Percentiles rank a stretch among this genome's conserved stretches.
phyloP scores from a whole-genome alignment of 2,329 filamentous ascomycete species.

The Ceratocystis lukuohia region DNA sequence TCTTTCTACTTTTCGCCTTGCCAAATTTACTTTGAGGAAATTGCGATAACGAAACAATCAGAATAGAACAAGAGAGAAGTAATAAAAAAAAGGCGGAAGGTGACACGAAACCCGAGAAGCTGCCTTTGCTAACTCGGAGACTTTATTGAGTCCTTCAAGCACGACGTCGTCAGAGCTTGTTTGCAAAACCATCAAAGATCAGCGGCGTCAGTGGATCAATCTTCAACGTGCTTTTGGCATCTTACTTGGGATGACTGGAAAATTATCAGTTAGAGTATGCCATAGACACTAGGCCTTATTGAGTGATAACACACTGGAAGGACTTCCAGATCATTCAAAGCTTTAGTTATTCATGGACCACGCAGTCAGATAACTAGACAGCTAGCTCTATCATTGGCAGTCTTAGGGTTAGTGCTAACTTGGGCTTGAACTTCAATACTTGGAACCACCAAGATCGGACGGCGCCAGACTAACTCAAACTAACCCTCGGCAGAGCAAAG shows the following conservation, averaged over 20 bases:
- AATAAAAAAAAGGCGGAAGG: neutral
- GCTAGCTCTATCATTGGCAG: neutral
- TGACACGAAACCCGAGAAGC: neutral
- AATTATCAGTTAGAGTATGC: too few species aligned
- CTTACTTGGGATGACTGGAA: too few species aligned
- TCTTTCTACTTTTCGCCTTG: neutral
- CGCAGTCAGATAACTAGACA: neutral
- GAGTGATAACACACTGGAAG: too few species aligned
- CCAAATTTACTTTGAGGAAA: neutral
- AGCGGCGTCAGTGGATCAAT: neutral
- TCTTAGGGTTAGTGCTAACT: too few species aligned
- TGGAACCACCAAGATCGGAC: too few species aligned
- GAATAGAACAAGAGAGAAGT: neutral
- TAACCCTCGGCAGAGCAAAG: too few species aligned
- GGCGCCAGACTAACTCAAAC: too few species aligned
- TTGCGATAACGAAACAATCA: neutral
- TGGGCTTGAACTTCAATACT: too few species aligned
- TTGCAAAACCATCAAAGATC: neutral
- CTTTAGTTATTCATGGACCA: neutral
- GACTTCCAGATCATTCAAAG: too few species aligned
- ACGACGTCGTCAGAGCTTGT: neutral
- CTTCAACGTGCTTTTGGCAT: too few species aligned
- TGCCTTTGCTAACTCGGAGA: neutral
- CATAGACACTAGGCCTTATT: too few species aligned
- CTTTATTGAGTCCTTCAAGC: neutral